Evolutionary conservation across 176 grass and related monocot genomes (phyloP), one percentile per base, ranked within the genome.

Genomic region (Ampelocalamus luodianensis): DNA sequence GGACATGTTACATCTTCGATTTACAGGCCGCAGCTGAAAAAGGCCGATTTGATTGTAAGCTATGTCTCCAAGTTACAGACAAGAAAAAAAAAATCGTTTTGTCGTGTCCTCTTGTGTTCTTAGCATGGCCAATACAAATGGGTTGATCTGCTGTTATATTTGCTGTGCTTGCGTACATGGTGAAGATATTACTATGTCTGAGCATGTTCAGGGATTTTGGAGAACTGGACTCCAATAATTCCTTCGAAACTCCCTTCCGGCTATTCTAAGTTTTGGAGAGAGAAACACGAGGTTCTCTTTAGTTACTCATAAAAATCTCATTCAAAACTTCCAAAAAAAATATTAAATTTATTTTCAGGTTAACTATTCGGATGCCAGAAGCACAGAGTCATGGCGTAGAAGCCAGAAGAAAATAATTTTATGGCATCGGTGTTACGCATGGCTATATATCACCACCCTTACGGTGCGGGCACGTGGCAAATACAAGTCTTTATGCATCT

Each of bases 1-100:
- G 39, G 77, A 18, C 34, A 85, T 80, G 32, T 80, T 80, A 32
- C 54, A 62, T 70, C 13, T 70, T 70, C 23, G 46, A n/a, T 81
- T 64, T 20, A 51, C 13, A 81, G 3, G 51, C 20, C 26, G 2
- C 62, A 68, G 17, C 72, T 77, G 36, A 22, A 7, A 18, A 65
- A 5, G 29, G 2, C 9, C 60, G 20, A 15, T 68, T 16, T 69
- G 4, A 5, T 36, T 37, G 39, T 38, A 45, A 77, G 16, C 11
- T 68, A 45, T 45, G 44, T 79, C 58, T 20, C 50, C 43, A 72
- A 48, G 61, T 72, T n/a, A 18, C 27, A 71, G 40, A 3, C 15
- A 32, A 61, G 46, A 34, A 17, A 56, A 24, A 8, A 0, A 29
- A 29, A 29, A 24, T 7, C 23, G 37, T 72, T 51, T 58, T 45